Evolutionary conservation across 257 asterid genomes (phyloP).

Genomic region (Gentiana straminea): DNA sequence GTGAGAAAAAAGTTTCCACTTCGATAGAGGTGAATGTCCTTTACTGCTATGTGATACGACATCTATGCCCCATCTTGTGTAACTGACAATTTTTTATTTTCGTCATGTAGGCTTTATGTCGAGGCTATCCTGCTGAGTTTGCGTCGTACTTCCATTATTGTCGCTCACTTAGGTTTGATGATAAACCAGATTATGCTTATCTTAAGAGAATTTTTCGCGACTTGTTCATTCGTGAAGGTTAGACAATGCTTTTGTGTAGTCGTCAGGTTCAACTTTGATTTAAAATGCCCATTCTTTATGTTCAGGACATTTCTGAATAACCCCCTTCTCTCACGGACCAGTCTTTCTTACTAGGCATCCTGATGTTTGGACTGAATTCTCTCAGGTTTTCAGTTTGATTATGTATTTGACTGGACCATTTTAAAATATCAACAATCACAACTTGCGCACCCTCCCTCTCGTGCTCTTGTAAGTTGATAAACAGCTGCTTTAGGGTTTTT

Average conservation of each 20-base stretch:
- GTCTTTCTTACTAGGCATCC: neutral
- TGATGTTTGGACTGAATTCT: neutral
- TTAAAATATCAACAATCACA: slow-evolving; percentile 78
- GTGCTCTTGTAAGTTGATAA: slow-evolving; percentile 50
- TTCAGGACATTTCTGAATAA: no score
- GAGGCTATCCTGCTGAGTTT: slow-evolving; percentile 73
- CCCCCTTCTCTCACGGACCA: neutral
- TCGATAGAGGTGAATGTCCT: slow-evolving; percentile 61
- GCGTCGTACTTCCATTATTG: slow-evolving; percentile 89
- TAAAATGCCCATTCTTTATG: neutral
- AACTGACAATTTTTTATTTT: slow-evolving; percentile 14
- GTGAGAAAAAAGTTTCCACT: slow-evolving; percentile 84
- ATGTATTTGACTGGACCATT: slow-evolving; percentile 84
- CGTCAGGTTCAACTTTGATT: neutral
- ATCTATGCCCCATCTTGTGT: neutral
- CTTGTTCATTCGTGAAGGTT: slow-evolving; percentile 86
- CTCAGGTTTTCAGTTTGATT: slow-evolving; percentile 77
- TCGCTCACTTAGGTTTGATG: slow-evolving; percentile 76
- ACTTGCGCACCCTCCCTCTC: slow-evolving; percentile 67
- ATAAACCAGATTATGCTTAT: slow-evolving; percentile 74
- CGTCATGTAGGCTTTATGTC: slow-evolving; percentile 48
- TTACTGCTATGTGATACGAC: neutral
- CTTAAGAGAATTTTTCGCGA: slow-evolving; percentile 75
- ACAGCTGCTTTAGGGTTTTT: slow-evolving; percentile 5
- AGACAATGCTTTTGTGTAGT: neutral